Base-by-base conservation (phyloP, 2,329 filamentous ascomycete species). In the Scortechinia acanthostroma region DNA sequence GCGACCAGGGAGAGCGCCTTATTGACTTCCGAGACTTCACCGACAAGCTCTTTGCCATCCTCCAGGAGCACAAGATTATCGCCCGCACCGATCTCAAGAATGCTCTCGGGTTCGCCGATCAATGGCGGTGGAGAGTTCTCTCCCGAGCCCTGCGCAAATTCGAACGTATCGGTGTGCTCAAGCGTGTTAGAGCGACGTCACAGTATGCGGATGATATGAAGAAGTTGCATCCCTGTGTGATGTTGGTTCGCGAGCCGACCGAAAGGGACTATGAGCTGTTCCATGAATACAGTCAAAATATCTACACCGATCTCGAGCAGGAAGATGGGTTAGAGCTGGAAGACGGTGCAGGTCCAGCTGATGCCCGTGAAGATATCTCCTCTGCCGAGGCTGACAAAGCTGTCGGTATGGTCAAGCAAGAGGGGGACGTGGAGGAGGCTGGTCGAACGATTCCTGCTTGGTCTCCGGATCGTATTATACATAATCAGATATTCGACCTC, bases 401-500 rank as follows among this genome's bases (percentile, higher is more conserved):
- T 6, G 6, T 40, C n/a, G 25, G 25, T n/a, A 30, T 44, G 55
- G 14, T 57, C 56, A 21, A 52, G 55, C 14, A 56, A 54, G 25
- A 30, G 37, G 50, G 16, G 20, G 40, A 53, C 45, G 28, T 55
- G 48, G 54, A 58, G 22, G 55, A 60, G 22, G 51, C 54, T 43
- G 59, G 56, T 17, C 59, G 68, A 21, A 56, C 64, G 14, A 57
- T 71, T 15, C 73, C 76, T 4, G 64, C 63, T 47, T 83, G 78
- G 78, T 70, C 61, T 4, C 73, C 77, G 2, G 72, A 78, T 50
- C 58, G 69, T 5, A 63, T 63, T 15, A 53, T 77, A 20, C 56
- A 67, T 30, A 81, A 82, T 48, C 58, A 73, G 3, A 55, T 81
- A 4, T 72, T 71, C 47, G 66, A 76, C 22, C 52, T 71, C 6